Base-by-base conservation (phyloP, 257 asterid genomes). In the Fraxinus americana region DNA sequence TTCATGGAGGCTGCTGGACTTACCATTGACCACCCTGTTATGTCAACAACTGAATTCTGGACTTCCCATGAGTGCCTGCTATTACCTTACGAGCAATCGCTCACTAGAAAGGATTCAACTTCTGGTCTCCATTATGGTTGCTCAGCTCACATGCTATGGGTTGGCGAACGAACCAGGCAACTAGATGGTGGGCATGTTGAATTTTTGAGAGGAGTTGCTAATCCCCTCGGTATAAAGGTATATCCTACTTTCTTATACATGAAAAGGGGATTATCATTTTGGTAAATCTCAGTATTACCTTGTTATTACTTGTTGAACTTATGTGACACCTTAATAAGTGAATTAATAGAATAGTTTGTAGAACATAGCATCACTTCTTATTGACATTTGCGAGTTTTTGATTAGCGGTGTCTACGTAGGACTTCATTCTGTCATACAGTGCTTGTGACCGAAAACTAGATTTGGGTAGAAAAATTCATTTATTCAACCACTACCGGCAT, bases 121-220 rank as follows among this genome's bases (percentile, higher is more conserved):
- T 84, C 96, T 25, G 96, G 97, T 41, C 90, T 90, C 69, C 83
- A 87, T 32, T 92, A 92, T 21, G 97, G 93, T 80, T 92, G 97
- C 85, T 92, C 97, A 1, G 96, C 97, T n/a, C 97, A 92, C 81
- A 89, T 92, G 94, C 90, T 92, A 16, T 92, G 97, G 96, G 97
- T 91, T 7, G 96, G 97, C 12, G 97, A 92, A 16, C 86, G 97
- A 16, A 92, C 96, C 16, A 83, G 96, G 84, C 97, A 92, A 81
- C 87, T 92, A 0, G 97, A 92, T 43, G 97, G 97, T 30, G 89
- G 92, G 43, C 97, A 92, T 5, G 92, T 92, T 0, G 97, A 92
- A 86, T 92, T 92, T 67, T 76, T 92, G 82, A 84, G 94, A 86
- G 97, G 97, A 65, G 92, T 92, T 27, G 89, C 96, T 1, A 92